These are phyloP conservation scores for Boletellus sp. DNA, from an alignment of 1,284 basidiomycete genomes.

Conservation along the genomic window DNA sequence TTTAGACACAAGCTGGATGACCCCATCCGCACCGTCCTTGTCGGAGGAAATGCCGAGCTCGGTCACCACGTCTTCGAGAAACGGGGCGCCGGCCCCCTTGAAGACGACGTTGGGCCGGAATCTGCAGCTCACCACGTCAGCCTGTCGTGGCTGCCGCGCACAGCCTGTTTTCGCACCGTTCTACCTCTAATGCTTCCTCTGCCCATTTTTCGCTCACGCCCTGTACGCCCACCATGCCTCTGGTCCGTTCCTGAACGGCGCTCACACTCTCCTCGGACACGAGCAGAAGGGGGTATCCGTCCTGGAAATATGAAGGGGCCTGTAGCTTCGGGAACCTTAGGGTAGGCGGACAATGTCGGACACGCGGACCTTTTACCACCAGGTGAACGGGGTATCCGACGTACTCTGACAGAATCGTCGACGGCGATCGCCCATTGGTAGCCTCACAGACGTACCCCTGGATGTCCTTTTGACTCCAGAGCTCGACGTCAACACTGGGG, in stretches of 20 bases:
- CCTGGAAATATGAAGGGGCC: conserved; percentile 60
- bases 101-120: conserved; percentile 74
- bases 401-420: conserved; percentile 55
- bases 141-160: not conserved
- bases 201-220: conserved; percentile 60
- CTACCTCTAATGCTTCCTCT: conserved; percentile 50
- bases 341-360: conserved; percentile 51
- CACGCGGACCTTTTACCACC: conserved; percentile 60
- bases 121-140: conserved; percentile 34
- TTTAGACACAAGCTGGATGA: conserved; percentile 58
- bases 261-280: conserved; percentile 61
- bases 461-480: conserved; percentile 48
- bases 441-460: conserved; percentile 65
- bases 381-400: conserved; percentile 58
- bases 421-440: conserved; percentile 37
- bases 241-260: conserved; percentile 45
- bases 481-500: conserved; percentile 48
- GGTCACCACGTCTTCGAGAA: conserved; percentile 47
- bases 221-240: conserved; percentile 48
- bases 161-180: conserved; percentile 44
- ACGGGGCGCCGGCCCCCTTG: conserved; percentile 48
- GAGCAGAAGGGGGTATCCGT: conserved; percentile 66
- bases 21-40: conserved; percentile 24
- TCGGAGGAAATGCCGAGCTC: conserved; percentile 49
- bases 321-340: conserved; percentile 52